Conservation (phyloP, 306 rosid species). For the Spatholobus suberectus region DNA sequence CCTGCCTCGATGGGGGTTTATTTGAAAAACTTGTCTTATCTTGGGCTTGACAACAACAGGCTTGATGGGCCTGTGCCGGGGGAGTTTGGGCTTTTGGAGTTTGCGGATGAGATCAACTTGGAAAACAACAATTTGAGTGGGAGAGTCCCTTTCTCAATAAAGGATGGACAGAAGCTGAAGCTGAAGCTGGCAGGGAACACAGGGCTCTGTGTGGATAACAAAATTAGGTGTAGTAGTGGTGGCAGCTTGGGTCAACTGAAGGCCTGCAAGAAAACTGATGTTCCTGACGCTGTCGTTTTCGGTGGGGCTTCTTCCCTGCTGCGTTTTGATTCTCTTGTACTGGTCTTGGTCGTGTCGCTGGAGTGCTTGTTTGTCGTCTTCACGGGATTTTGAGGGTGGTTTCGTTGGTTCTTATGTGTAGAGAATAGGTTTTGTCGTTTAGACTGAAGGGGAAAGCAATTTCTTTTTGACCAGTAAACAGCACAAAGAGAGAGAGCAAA, state of each 20-base stretch:
- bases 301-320: constrained; percentile 45
- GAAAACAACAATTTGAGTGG: constrained; percentile 88
- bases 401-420: not conserved
- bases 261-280: constrained; percentile 48
- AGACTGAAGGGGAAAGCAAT: not conserved
- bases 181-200: constrained; percentile 70
- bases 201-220: constrained; percentile 62
- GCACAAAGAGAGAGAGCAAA: not conserved
- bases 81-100: constrained; percentile 58
- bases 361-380: constrained; percentile 26
- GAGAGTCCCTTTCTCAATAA: constrained; percentile 48
- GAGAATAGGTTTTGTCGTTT: not conserved
- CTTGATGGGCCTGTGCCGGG: constrained; percentile 80
- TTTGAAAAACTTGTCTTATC: constrained; percentile 60
- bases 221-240: not conserved
- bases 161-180: constrained; percentile 57
- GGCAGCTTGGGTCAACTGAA: constrained; percentile 42
- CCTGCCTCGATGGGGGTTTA: constrained; percentile 75
- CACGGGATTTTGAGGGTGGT: constrained; percentile 32
- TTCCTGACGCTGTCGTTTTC: constrained; percentile 51
- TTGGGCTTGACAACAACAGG: constrained; percentile 75
- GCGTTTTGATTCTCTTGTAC: constrained; percentile 47
- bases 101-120: constrained; percentile 66
- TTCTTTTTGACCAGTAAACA: constrained; percentile 23
- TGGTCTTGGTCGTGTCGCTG: constrained; percentile 24